Base-by-base conservation (phyloP, 352 stramenopile genomes). In the Phytopythium chamaehyphon region DNA sequence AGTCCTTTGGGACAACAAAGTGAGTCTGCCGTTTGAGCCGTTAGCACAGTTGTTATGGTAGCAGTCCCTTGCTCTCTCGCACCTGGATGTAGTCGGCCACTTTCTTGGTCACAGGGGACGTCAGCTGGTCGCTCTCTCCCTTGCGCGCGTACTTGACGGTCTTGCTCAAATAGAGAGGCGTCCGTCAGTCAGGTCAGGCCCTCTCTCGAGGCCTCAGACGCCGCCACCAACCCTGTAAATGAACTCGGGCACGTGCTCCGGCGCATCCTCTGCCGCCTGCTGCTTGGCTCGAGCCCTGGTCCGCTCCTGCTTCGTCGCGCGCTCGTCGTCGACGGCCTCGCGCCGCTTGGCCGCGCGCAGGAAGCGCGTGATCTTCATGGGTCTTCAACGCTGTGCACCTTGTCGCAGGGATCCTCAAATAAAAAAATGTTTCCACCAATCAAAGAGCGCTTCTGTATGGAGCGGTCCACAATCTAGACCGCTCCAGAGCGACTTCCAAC, bases 341-440 rank as follows among this genome's bases (percentile, higher is more conserved):
- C 53, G 64, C 59, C 68, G 64, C 68, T 87, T 87, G n/a, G 74
- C 83, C 33, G 77, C 68, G 56, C 74, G 77, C 77, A 88, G 84
- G 39, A 69, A 86, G 58, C 47, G 77, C 35, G 72, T 85, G 59
- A 88, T 86, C 66, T 83, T 86, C n/a, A n/a, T n/a, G n/a, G n/a
- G n/a, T n/a, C n/a, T n/a, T n/a, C n/a, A n/a, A n/a, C n/a, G n/a
- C n/a, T n/a, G n/a, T n/a, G n/a, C 24, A 69, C 57, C 76, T 86
- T 88, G 28, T 46, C 60, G 18, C 9, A 24, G 14, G 15, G 10
- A 12, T 45, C 5, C 18, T 23, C 7, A 5, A 23, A 8, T n/a
- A 26, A 8, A 6, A n/a, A n/a, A 24, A 7, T 44, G 8, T 7
- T 40, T 40, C 37, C 37, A 40, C n/a, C n/a, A n/a, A n/a, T n/a